Base-by-base conservation (phyloP, 495 filamentous ascomycete species). In the Daldinia vernicosa region DNA sequence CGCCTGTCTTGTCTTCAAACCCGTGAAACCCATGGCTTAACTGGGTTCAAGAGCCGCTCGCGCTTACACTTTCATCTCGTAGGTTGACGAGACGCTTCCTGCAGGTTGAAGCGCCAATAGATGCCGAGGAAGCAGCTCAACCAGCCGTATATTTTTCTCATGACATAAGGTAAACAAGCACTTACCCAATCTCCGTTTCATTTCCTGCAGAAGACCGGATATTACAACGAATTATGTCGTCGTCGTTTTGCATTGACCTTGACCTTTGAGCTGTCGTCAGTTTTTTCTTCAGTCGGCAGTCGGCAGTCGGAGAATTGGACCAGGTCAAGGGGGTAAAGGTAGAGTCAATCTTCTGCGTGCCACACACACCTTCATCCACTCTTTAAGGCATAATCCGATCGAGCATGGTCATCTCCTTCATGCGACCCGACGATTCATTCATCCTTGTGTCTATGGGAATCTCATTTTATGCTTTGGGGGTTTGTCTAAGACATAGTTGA, bases 331-430 rank as follows among this genome's bases (percentile, higher is more conserved):
- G 58, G 40, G 9, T 35, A 52, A 52, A 40, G 26, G 26, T 45
- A 63, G 54, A 63, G 47, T 54, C 47, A 17, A 37, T 32, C 53
- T 54, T 54, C 63, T 47, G 45, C 64, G 45, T 14, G 27, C 54
- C 64, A 72, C 37, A 63, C 64, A 72, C 37, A 63, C 33, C 26
- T 53, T 62, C 45, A 55, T 43, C 60, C 66, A 65, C 65, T 50
- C 30, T 45, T 65, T 57, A 73, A 68, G 70, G 70, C 70, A 73
- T 73, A 73, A 73, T 66, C 70, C 70, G 70, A 73, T 73, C 70
- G 33, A 69, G 70, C 61, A 65, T 69, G 51, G 62, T 69, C 65
- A 69, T 69, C 63, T 73, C 70, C 51, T 73, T 12, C 30, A 54
- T 43, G 12, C 17, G 24, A 53, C 60, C 61, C 70, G 56, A 73